Evolutionary conservation across 768 basidiomycete species (phyloP).

Genomic region (Podaxis sp.): DNA sequence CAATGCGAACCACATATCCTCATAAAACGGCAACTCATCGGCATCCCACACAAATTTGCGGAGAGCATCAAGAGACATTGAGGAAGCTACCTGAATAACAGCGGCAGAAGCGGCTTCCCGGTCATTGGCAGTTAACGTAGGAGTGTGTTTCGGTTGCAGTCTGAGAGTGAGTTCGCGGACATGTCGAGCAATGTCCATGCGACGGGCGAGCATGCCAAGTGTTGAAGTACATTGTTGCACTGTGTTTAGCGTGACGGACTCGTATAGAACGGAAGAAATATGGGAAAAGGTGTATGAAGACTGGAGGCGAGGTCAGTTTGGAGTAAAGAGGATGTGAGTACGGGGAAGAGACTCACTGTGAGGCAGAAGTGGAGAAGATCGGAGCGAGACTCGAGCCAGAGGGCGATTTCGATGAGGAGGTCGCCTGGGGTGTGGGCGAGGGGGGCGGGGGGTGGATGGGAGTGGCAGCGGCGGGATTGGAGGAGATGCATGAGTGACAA

Average conservation of each 20-base stretch:
- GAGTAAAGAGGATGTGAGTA: neutral
- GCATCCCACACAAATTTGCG: conserved; percentile 68
- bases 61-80: conserved; percentile 56
- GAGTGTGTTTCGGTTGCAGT: conserved; percentile 27
- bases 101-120: conserved; percentile 44
- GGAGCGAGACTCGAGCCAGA: conserved; percentile 42
- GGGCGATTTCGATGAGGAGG: conserved; percentile 62
- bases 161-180: conserved; percentile 54
- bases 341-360: conserved; percentile 40
- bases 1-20: conserved; percentile 78
- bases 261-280: conserved; percentile 57
- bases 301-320: conserved; percentile 27
- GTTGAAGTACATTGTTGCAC: conserved; percentile 59
- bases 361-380: conserved; percentile 59
- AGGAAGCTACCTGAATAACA: conserved; percentile 43
- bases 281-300: conserved; percentile 48
- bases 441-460: neutral
- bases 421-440: conserved; percentile 43
- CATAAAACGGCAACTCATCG: conserved; percentile 59
- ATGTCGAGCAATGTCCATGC: conserved; percentile 60
- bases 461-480: neutral
- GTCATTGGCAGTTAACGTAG: conserved; percentile 21
- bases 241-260: conserved; percentile 48
- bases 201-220: conserved; percentile 54
- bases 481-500: conserved; percentile 9